Percentiles rank a stretch among this genome's conserved stretches.
These are phyloP conservation scores for Verticillium alfalfae DNA, from an alignment of 2,329 filamentous ascomycete genomes.

Conservation along the genomic window DNA sequence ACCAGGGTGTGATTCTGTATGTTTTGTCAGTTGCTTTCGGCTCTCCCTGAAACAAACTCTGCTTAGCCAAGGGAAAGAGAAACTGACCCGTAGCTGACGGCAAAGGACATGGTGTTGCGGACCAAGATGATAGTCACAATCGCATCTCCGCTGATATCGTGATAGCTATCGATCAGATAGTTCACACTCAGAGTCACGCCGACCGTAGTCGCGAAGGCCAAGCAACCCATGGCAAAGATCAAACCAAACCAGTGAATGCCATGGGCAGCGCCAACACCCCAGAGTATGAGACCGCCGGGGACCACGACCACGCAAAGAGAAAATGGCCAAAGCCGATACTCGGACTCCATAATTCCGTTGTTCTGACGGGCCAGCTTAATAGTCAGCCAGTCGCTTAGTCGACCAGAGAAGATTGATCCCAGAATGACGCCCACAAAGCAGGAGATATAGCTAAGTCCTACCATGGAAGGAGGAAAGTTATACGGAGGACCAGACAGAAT, in stretches of 20 bases:
- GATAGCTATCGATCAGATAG: constrained; percentile 35
- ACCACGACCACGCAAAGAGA: constrained; percentile 8
- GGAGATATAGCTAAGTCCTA: constrained; percentile 31
- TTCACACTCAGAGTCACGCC: constrained; percentile 30
- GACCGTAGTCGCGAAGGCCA: constrained; percentile 24
- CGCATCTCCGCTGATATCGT: constrained; percentile 31
- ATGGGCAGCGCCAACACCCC: constrained; percentile 25
- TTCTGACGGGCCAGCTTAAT: constrained; percentile 32
- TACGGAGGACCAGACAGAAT: constrained; percentile 31
- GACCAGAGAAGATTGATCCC: constrained; percentile 20
- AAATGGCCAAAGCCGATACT: constrained; percentile 35
- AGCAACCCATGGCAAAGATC: constrained; percentile 30
- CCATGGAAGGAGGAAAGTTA: constrained; percentile 29
- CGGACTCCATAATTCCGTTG: constrained; percentile 32
- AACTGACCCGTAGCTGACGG: constrained; percentile 26
- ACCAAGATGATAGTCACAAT: constrained; percentile 33
- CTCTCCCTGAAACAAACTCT: too few relatives aligned
- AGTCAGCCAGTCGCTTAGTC: constrained; percentile 29
- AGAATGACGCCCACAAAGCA: constrained; percentile 24
- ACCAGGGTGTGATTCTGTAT: constrained; percentile 4
- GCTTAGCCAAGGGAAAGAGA: neutral
- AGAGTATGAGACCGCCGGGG: constrained; percentile 13
- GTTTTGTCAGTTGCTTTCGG: too few relatives aligned
- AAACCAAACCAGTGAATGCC: constrained; percentile 35
- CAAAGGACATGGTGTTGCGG: constrained; percentile 29